A percentile compares a stretch with the other conserved stretches of the same genome.
These are phyloP conservation scores for Paracoccidioides brasiliensis DNA, from an alignment of 2,329 filamentous ascomycete species.

Conservation along the genomic window DNA sequence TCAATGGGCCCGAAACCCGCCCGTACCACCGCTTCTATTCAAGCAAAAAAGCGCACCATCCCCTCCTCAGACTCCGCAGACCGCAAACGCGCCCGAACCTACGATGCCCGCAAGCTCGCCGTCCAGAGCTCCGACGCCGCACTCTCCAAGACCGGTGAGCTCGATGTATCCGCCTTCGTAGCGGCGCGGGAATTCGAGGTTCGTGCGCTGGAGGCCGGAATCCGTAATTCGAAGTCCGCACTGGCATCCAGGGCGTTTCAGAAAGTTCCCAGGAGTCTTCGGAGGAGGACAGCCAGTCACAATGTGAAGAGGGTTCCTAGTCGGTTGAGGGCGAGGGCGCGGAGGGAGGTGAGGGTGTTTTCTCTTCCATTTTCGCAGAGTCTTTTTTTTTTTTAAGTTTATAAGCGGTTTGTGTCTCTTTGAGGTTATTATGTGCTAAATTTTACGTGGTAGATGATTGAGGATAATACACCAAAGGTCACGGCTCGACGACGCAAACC, in stretches of 20 bases:
- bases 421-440: background rate
- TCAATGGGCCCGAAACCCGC: slow-evolving; percentile 18
- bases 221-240: slow-evolving; percentile 56
- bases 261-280: slow-evolving; percentile 69
- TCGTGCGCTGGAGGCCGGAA: slow-evolving; percentile 66
- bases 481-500: slow-evolving; percentile 41
- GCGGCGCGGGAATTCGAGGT: slow-evolving; percentile 83
- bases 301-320: slow-evolving; percentile 84
- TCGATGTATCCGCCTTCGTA: slow-evolving; percentile 76
- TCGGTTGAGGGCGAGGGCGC: slow-evolving; percentile 56
- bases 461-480: slow-evolving; percentile 81
- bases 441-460: slow-evolving; percentile 50
- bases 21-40: slow-evolving; percentile 9
- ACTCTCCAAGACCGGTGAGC: slow-evolving; percentile 54
- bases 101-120: slow-evolving; percentile 31
- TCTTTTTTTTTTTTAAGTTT: background rate
- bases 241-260: slow-evolving; percentile 70
- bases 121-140: slow-evolving; percentile 34
- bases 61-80: slow-evolving; percentile 13
- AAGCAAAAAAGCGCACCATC: slow-evolving; percentile 22
- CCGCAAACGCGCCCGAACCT: slow-evolving; percentile 32
- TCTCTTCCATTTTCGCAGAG: background rate
- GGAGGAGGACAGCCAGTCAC: slow-evolving; percentile 82
- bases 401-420: background rate
- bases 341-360: slow-evolving; percentile 38